Base-by-base conservation (phyloP, 257 asterid genomes). In the Solanum neorickii region DNA sequence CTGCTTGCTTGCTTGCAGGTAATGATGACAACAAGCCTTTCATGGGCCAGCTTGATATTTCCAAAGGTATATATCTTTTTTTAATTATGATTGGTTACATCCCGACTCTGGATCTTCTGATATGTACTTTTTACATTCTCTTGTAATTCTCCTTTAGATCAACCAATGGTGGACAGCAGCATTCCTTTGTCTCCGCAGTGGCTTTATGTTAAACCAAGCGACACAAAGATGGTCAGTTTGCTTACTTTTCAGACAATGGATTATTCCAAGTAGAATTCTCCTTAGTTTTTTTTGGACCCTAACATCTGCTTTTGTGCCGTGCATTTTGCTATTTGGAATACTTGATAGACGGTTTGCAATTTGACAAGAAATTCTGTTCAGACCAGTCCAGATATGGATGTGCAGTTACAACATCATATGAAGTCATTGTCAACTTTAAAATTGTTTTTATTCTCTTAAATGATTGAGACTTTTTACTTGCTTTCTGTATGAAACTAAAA, bases 151-250 rank as follows among this genome's bases (percentile, higher is more conserved):
- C 39, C 4, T n/a, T 90, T 94, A 97, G 99, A 97, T 93, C 98
- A 91, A 91, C 93, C 91, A 44, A 82, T 88, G n/a, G 89, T 94
- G 23, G 99, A 97, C 88, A 96, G 87, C 92, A 89, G 89, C 92
- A 97, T 97, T 78, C 99, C 99, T 12, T 88, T 97, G 91, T 97
- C 99, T 92, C 99, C 99, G 0, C 99, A 97, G 88, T 97, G 99
- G 99, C 93, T 95, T 69, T 95, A 95, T 89, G 93, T 96, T 83
- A 97, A 91, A 91, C 97, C 98, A 69, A 94, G 86, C 91, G 99
- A 97, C 74, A 88, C 94, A 84, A 97, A 94, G 87, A 88, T 84
- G 92, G 99, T 95, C 90, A 93, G 91, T 88, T 80, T 47, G 59
- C 20, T 47, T 47, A 47, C 37, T 31, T 86, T 42, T 42, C 49